A percentile compares a stretch with the other conserved stretches of the same genome.
phyloP scores from a whole-genome alignment of 2,329 filamentous ascomycete species.

The Aspergillaceae sp. region DNA sequence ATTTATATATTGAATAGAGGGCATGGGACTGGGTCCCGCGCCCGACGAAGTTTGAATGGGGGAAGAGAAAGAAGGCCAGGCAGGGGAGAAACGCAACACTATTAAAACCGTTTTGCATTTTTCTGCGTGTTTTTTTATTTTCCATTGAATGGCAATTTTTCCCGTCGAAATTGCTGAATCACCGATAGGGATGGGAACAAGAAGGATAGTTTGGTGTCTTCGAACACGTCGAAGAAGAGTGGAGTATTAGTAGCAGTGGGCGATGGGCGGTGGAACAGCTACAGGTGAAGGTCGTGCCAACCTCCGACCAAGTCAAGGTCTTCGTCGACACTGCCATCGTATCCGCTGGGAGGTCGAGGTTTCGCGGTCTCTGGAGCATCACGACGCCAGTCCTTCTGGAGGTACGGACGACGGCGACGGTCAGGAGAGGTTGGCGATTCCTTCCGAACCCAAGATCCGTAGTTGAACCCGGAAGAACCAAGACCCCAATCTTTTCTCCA shows the following conservation, averaged over 20 bases:
- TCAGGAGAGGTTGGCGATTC: slow-evolving; percentile 19
- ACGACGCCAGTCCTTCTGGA: slow-evolving; percentile 42
- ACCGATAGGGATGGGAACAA: background rate
- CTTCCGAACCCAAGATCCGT: slow-evolving; percentile 27
- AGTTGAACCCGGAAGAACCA: slow-evolving; percentile 30
- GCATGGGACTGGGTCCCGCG: background rate
- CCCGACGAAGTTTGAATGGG: no score
- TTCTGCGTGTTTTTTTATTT: no score
- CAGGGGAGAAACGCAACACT: no score
- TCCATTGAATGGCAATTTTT: no score
- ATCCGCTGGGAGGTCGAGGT: slow-evolving; percentile 25
- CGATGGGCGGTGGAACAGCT: slow-evolving; percentile 15
- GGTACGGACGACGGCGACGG: slow-evolving; percentile 31
- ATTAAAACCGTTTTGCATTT: no score
- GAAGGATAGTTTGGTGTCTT: background rate
- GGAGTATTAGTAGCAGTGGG: background rate
- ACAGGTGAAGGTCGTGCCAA: slow-evolving; percentile 65
- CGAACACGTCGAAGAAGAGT: slow-evolving; percentile 6
- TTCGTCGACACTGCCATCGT: slow-evolving; percentile 52
- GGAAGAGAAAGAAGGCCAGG: no score
- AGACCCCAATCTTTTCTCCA: slow-evolving; percentile 38
- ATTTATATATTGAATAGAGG: background rate
- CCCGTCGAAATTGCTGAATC: background rate
- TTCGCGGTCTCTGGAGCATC: slow-evolving; percentile 23
- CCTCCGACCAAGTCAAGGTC: slow-evolving; percentile 93